A percentile compares a stretch with the other conserved stretches of the same genome.
These are phyloP conservation scores for Ustilago bromivora DNA, from an alignment of 1,284 basidiomycete genomes.

Conservation along the genomic window DNA sequence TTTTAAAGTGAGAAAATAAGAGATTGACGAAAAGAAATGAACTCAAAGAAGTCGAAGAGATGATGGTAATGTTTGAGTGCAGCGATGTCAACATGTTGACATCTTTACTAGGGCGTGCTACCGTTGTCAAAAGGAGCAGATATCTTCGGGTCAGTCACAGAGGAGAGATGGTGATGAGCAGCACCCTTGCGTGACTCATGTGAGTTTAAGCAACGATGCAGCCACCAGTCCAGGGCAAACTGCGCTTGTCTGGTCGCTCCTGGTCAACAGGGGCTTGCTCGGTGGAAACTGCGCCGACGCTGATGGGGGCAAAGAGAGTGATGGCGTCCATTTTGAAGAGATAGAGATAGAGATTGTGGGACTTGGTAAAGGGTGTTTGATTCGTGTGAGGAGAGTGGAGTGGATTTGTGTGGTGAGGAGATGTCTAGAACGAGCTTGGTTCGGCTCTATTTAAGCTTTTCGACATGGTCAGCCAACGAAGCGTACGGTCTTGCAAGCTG, in stretches of 20 bases:
- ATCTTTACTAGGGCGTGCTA: background rate
- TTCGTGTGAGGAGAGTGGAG: background rate
- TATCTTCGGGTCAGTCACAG: background rate
- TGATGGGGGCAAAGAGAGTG: conserved; percentile 25
- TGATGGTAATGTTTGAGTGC: background rate
- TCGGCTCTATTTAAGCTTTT: background rate
- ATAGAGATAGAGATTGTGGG: background rate
- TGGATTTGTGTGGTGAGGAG: background rate
- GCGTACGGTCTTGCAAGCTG: background rate
- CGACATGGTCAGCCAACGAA: background rate
- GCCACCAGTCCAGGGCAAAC: conserved; percentile 16
- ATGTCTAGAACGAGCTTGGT: background rate
- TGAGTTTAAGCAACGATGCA: conserved; percentile 14
- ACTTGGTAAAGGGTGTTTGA: background rate
- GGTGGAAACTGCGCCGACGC: conserved; percentile 19
- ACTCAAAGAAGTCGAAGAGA: background rate
- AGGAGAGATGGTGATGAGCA: background rate
- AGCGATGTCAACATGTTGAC: background rate
- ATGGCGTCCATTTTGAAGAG: conserved; percentile 19
- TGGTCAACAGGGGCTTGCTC: conserved; percentile 22
- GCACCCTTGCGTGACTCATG: background rate
- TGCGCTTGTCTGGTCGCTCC: background rate
- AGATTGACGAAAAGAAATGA: background rate
- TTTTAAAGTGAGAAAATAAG: background rate
- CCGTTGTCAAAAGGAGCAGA: background rate